Conservation (phyloP, 202 grass and related monocot genomes). For the Zoysia matrella region DNA sequence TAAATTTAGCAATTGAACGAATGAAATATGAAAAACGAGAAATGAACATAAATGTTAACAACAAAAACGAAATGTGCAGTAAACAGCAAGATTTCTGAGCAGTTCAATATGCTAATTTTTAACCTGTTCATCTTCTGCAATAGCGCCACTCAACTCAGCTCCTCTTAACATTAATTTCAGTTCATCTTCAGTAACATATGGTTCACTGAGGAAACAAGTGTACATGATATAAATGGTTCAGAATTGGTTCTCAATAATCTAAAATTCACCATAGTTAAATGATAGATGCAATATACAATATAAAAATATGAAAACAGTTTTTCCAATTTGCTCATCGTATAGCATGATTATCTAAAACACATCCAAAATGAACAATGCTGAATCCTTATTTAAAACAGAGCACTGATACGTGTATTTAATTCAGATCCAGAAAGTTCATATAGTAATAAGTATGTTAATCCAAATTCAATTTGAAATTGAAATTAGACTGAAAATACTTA, state of each 20-base stretch:
- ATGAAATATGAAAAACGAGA: too few relatives aligned
- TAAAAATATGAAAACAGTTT: neutral
- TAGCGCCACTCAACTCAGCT: constrained; percentile 80
- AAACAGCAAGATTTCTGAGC: neutral
- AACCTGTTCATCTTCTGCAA: constrained; percentile 99
- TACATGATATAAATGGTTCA: constrained; percentile 36
- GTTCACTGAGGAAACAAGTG: constrained; percentile 68
- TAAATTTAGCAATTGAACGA: too few relatives aligned
- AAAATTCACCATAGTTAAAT: constrained; percentile 9
- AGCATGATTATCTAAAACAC: constrained; percentile 12
- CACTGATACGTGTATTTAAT: too few relatives aligned
- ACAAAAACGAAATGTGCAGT: neutral
- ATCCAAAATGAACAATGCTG: neutral
- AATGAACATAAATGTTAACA: too few relatives aligned
- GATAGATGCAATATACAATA: constrained; percentile 8
- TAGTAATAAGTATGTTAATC: too few relatives aligned
- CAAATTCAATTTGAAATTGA: too few relatives aligned
- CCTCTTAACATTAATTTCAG: too few relatives aligned
- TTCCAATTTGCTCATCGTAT: neutral
- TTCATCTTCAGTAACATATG: constrained; percentile 63
- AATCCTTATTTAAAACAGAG: too few relatives aligned
- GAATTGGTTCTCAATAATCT: constrained; percentile 34
- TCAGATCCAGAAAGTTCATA: too few relatives aligned
- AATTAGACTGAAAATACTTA: too few relatives aligned
- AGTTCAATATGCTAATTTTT: constrained; percentile 23